Conservation (phyloP, 805 yeast species). For the Candida cerambycidarum region DNA sequence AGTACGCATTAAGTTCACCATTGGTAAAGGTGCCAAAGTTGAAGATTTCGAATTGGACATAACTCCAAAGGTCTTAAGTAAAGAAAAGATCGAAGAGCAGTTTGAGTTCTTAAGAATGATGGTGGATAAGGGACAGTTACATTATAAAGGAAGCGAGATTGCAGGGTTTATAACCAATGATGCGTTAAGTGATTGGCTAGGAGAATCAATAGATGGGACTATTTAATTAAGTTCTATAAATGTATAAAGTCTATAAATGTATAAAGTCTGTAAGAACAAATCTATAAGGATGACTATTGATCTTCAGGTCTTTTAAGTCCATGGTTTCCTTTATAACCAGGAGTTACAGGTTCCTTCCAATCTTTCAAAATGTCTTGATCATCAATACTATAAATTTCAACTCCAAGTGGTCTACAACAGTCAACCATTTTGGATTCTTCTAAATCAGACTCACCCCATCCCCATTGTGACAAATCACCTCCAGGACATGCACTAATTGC, state of each 20-base stretch:
- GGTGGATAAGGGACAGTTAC: slow-evolving; percentile 20
- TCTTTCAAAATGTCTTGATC: slow-evolving; percentile 45
- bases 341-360: slow-evolving; percentile 54
- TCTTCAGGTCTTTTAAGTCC: slow-evolving; percentile 34
- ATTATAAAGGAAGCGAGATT: slow-evolving; percentile 43
- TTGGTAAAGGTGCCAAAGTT: slow-evolving; percentile 45
- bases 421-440: slow-evolving; percentile 54
- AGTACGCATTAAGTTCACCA: slow-evolving; percentile 35
- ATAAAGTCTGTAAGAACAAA: neutral
- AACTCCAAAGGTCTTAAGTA: slow-evolving; percentile 3
- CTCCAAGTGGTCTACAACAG: slow-evolving; percentile 62
- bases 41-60: slow-evolving; percentile 20
- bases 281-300: neutral
- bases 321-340: slow-evolving; percentile 56
- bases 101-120: slow-evolving; percentile 35
- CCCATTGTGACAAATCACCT: slow-evolving; percentile 68
- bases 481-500: slow-evolving; percentile 72
- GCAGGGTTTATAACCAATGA: slow-evolving; percentile 48
- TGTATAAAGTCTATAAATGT: too few relatives aligned
- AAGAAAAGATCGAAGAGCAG: slow-evolving; percentile 19
- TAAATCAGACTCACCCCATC: slow-evolving; percentile 62
- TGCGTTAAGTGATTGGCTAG: slow-evolving; percentile 45
- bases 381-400: slow-evolving; percentile 57
- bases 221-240: too few relatives aligned
- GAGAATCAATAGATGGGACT: slow-evolving; percentile 46